Evolutionary conservation across 2,329 filamentous ascomycete species (phyloP).

Genomic region (Herpotrichia juniperi): DNA sequence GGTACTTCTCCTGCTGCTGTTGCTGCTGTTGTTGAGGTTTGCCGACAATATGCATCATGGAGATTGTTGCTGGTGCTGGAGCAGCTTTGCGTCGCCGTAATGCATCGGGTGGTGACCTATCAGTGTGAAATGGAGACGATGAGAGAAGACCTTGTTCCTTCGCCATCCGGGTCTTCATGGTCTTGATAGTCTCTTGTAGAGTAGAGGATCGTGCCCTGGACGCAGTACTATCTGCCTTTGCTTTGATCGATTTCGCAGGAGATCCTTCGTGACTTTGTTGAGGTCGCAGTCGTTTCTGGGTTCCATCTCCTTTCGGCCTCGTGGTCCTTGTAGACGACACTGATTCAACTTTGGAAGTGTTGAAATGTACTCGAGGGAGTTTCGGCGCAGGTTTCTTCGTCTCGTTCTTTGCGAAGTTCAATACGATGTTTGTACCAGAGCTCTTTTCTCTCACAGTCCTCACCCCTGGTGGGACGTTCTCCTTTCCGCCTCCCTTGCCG

Average conservation of each 20-base stretch:
- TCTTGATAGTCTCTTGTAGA: slow-evolving; percentile 25
- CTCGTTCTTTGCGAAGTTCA: slow-evolving; percentile 38
- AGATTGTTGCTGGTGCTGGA: slow-evolving; percentile 36
- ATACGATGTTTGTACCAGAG: slow-evolving; percentile 32
- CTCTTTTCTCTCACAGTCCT: slow-evolving; percentile 32
- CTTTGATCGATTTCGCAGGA: slow-evolving; percentile 44
- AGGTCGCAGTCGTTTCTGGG: slow-evolving; percentile 42
- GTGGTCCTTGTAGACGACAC: slow-evolving; percentile 23
- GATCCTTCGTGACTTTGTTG: slow-evolving; percentile 35
- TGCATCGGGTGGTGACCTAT: slow-evolving; percentile 43
- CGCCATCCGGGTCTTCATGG: slow-evolving; percentile 27
- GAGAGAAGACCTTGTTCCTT: slow-evolving; percentile 28
- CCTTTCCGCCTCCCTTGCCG: slow-evolving; percentile 65
- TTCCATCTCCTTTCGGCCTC: slow-evolving; percentile 31
- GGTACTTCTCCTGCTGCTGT: slow-evolving; percentile 50
- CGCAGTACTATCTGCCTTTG: slow-evolving; percentile 33
- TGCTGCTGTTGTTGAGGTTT: slow-evolving; percentile 32
- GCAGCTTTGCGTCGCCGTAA: slow-evolving; percentile 32
- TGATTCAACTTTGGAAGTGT: slow-evolving; percentile 26
- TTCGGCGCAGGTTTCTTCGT: slow-evolving; percentile 30
- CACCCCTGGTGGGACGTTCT: slow-evolving; percentile 65
- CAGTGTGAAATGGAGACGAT: slow-evolving; percentile 44
- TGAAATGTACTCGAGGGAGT: slow-evolving; percentile 35
- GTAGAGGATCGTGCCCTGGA: slow-evolving; percentile 31
- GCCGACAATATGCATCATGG: slow-evolving; percentile 39